Conservation (phyloP, 2,329 filamentous ascomycete species). For the Tolypocladium tundrense region DNA sequence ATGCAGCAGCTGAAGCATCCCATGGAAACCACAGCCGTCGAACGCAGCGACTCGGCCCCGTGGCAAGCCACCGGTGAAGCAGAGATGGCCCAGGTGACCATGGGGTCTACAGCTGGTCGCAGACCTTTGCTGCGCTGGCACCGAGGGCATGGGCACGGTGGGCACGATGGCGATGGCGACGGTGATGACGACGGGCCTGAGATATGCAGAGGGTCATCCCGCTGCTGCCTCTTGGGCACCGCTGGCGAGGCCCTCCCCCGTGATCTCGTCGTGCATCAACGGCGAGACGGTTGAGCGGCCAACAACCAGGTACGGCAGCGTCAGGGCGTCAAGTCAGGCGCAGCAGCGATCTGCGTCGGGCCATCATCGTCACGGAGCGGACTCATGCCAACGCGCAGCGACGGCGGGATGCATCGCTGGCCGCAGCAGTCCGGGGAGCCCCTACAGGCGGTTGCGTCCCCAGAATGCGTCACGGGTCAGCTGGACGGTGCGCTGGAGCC, state of each 20-base stretch:
- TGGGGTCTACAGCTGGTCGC: not conserved
- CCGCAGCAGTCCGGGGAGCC: not conserved
- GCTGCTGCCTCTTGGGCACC: not conserved
- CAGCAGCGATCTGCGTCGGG: not conserved
- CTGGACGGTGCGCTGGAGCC: constrained; percentile 8
- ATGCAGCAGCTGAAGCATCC: not conserved
- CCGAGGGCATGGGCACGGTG: constrained; percentile 2
- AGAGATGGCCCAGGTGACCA: constrained; percentile 2
- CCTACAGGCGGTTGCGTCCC: not conserved
- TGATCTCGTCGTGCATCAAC: not conserved
- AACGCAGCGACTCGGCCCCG: not conserved
- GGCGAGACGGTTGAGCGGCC: not conserved
- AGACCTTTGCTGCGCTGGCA: constrained; percentile 4
- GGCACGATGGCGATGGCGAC: not conserved
- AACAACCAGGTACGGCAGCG: not conserved
- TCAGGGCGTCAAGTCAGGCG: not conserved
- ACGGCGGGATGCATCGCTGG: not conserved
- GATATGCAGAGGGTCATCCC: not conserved
- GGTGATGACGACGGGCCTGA: not conserved
- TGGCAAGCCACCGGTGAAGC: constrained; percentile 1
- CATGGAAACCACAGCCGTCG: not conserved
- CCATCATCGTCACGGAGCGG: not conserved
- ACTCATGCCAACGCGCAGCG: not conserved
- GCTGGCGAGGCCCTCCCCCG: not conserved
- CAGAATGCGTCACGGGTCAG: constrained; percentile 8